Percentiles rank a stretch among this genome's conserved stretches.
phyloP scores from a whole-genome alignment of 2,329 filamentous ascomycete species.

The Aureobasidium sp. region DNA sequence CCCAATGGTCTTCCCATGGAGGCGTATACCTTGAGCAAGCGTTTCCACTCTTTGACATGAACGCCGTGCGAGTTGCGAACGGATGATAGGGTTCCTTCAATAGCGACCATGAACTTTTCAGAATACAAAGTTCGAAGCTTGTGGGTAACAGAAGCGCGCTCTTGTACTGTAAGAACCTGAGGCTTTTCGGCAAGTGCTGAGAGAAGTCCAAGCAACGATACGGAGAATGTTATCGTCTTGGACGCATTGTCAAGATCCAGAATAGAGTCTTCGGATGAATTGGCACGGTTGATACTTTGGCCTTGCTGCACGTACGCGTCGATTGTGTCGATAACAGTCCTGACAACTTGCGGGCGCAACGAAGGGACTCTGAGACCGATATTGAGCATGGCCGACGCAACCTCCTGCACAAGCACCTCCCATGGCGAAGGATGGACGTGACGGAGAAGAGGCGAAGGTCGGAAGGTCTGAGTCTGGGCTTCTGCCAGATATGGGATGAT shows the following conservation, averaged over 20 bases:
- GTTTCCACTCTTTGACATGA: constrained; percentile 78
- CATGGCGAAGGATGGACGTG: constrained; percentile 80
- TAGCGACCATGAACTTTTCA: constrained; percentile 72
- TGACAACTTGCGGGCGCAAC: constrained; percentile 56
- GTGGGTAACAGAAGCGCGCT: constrained; percentile 64
- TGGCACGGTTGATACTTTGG: not conserved
- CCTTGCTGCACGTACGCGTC: constrained; percentile 25
- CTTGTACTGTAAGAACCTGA: constrained; percentile 69
- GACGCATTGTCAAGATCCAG: constrained; percentile 42
- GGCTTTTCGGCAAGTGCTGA: constrained; percentile 70
- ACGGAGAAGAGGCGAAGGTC: constrained; percentile 71
- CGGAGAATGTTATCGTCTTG: constrained; percentile 58
- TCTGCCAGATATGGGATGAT: constrained; percentile 79
- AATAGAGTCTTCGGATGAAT: not conserved
- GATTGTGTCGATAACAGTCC: constrained; percentile 63
- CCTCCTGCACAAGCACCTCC: constrained; percentile 69
- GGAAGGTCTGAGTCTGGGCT: constrained; percentile 68
- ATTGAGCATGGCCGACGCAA: constrained; percentile 72
- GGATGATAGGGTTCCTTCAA: constrained; percentile 84
- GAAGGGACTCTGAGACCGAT: constrained; percentile 56
- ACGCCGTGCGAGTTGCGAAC: constrained; percentile 68
- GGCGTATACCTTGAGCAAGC: constrained; percentile 74
- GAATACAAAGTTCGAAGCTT: constrained; percentile 66
- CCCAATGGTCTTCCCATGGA: constrained; percentile 71
- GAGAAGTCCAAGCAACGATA: constrained; percentile 85